phyloP scores from a whole-genome alignment of 371 early-diverging fungal genomes.

The Lichtheimia hyalospora region DNA sequence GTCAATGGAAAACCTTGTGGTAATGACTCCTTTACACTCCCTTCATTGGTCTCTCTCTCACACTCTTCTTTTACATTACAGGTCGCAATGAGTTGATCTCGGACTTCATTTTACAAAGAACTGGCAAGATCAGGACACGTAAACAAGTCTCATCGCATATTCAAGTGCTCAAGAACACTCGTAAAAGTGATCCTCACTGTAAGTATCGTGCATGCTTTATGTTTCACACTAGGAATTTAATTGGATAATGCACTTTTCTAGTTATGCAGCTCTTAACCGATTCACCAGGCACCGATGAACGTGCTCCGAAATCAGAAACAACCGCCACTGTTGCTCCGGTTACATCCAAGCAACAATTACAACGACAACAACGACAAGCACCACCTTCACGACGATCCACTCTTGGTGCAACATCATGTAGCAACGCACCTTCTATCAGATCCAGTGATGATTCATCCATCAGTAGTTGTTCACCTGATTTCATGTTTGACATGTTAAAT shows the following conservation, averaged over 20 bases:
- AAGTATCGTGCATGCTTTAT: slow-evolving; percentile 17
- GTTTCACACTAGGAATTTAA: neutral
- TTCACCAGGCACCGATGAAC: slow-evolving; percentile 25
- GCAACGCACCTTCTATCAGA: neutral
- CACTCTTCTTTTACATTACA: neutral
- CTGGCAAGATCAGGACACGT: slow-evolving; percentile 63
- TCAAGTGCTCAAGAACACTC: slow-evolving; percentile 75
- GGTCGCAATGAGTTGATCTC: slow-evolving; percentile 79
- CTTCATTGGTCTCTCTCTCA: neutral
- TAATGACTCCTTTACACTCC: slow-evolving; percentile 8
- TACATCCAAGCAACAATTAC: slow-evolving; percentile 5
- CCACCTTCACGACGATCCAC: neutral
- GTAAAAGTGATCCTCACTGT: slow-evolving; percentile 65
- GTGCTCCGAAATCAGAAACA: slow-evolving; percentile 3
- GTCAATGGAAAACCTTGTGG: slow-evolving; percentile 68
- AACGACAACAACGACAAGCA: slow-evolving; percentile 2
- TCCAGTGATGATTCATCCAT: slow-evolving; percentile 46
- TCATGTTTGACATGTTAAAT: slow-evolving; percentile 37
- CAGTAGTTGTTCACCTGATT: slow-evolving; percentile 36
- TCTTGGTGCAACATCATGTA: neutral
- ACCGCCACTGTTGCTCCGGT: neutral
- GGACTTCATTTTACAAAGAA: slow-evolving; percentile 70
- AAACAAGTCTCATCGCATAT: slow-evolving; percentile 84
- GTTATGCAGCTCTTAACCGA: slow-evolving; percentile 56
- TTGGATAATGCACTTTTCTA: slow-evolving; percentile 7